Percentiles rank a stretch among this genome's conserved stretches.
These are phyloP conservation scores for Endocalyx cinctus DNA, from an alignment of 2,329 filamentous ascomycete genomes.

Conservation along the genomic window DNA sequence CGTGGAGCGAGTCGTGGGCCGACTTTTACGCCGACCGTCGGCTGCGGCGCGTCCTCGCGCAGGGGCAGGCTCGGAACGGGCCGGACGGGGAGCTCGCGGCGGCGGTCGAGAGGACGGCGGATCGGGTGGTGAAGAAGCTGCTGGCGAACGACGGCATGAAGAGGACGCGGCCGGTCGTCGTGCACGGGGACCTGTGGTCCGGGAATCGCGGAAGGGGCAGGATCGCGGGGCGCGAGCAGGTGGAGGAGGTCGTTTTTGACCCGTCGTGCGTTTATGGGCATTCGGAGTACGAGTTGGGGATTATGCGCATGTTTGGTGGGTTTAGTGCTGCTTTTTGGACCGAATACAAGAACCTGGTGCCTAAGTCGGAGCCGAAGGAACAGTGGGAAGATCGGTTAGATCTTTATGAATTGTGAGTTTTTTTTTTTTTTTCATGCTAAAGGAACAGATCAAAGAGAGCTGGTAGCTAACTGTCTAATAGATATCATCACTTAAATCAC, in stretches of 20 bases:
- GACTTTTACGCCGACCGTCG: constrained; percentile 80
- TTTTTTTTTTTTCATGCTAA: constrained; percentile 5
- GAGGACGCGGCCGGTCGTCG: constrained; percentile 67
- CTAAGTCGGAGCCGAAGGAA: constrained; percentile 71
- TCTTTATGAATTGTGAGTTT: constrained; percentile 75
- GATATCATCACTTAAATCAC: constrained; percentile 89
- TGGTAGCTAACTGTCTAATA: constrained; percentile 36
- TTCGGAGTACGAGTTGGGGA: constrained; percentile 84
- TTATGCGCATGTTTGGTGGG: constrained; percentile 96
- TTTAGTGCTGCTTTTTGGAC: constrained; percentile 68
- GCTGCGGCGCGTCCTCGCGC: constrained; percentile 58
- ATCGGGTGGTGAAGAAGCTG: constrained; percentile 68
- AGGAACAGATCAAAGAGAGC: too few species aligned
- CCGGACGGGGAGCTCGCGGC: constrained; percentile 55
- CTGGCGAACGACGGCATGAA: constrained; percentile 63
- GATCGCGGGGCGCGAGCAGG: constrained; percentile 46
- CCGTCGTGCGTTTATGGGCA: constrained; percentile 79
- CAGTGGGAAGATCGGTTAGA: constrained; percentile 82
- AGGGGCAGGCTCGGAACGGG: constrained; percentile 58
- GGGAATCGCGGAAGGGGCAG: constrained; percentile 71
- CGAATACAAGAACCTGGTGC: constrained; percentile 71
- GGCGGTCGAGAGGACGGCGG: constrained; percentile 61
- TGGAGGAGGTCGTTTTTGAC: constrained; percentile 78
- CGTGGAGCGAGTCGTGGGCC: constrained; percentile 69
- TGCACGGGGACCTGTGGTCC: constrained; percentile 93